Evolutionary conservation across 805 yeast genomes (phyloP).

Genomic region (Monosporozyma aerobia): DNA sequence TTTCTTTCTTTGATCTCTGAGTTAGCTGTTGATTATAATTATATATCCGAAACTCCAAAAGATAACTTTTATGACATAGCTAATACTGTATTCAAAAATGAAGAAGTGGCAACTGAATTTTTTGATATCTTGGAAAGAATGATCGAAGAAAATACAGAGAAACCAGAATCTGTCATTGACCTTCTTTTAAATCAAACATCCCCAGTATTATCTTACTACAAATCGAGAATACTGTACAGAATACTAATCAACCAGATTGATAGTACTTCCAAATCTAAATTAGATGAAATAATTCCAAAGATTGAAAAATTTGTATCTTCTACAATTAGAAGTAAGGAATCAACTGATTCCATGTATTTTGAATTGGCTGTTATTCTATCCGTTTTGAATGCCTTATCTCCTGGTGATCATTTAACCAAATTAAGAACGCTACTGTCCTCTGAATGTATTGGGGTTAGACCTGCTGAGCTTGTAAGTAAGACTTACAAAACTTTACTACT

Average conservation of each 20-base stretch:
- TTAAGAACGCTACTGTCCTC: slow-evolving; percentile 54
- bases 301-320: slow-evolving; percentile 30
- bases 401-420: slow-evolving; percentile 37
- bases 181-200: not conserved
- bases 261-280: slow-evolving; percentile 14
- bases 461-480: slow-evolving; percentile 32
- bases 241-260: slow-evolving; percentile 29
- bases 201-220: slow-evolving; percentile 20
- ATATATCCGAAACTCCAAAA: slow-evolving; percentile 20
- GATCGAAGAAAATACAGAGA: not conserved
- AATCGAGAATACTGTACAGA: slow-evolving; percentile 29
- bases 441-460: slow-evolving; percentile 49
- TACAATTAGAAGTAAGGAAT: slow-evolving; percentile 22
- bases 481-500: slow-evolving; percentile 43
- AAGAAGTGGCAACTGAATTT: not conserved
- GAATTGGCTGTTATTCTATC: slow-evolving; percentile 30
- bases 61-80: slow-evolving; percentile 12
- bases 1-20: slow-evolving; percentile 32
- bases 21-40: slow-evolving; percentile 32
- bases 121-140: not conserved
- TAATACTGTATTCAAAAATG: slow-evolving; percentile 14
- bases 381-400: slow-evolving; percentile 27
- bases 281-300: slow-evolving; percentile 18
- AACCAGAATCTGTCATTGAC: not conserved
- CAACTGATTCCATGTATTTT: slow-evolving; percentile 27